A percentile compares a stretch with the other conserved stretches of the same genome.
Conservation (phyloP, 805 yeast genomes). For the Wickerhamiella kurtzmanii region DNA sequence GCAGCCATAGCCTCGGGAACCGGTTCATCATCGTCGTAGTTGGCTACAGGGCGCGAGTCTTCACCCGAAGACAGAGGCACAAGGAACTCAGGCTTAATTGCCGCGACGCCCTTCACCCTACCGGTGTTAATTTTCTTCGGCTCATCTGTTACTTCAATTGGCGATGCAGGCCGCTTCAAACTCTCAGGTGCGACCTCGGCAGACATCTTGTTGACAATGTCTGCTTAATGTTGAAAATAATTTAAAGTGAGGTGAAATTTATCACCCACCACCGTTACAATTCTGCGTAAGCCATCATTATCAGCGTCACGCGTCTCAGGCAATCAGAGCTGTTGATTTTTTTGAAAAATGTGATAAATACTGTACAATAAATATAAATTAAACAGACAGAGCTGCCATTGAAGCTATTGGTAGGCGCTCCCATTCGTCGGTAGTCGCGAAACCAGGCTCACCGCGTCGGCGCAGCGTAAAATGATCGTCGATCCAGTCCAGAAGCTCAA, state of each 20-base stretch:
- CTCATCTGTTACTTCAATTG: background rate
- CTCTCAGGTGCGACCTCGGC: background rate
- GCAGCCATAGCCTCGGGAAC: slow-evolving; percentile 1
- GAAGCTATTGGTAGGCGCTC: background rate
- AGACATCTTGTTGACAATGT: too few relatives aligned
- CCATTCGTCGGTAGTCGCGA: slow-evolving; percentile 41
- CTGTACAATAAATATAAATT: slow-evolving; percentile 7
- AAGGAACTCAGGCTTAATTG: slow-evolving; percentile 18
- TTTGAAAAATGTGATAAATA: too few relatives aligned
- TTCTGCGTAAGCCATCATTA: too few relatives aligned
- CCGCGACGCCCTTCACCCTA: slow-evolving; percentile 20
- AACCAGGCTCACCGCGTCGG: slow-evolving; percentile 56
- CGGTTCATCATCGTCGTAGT: slow-evolving; percentile 3
- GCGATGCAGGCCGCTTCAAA: background rate
- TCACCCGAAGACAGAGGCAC: background rate
- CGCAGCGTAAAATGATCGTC: slow-evolving; percentile 54
- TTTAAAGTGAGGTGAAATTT: background rate
- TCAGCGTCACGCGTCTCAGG: too few relatives aligned
- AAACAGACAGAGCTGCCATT: slow-evolving; percentile 14
- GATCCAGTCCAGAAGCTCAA: slow-evolving; percentile 70
- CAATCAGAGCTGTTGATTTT: too few relatives aligned
- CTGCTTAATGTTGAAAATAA: too few relatives aligned
- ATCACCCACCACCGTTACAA: too few relatives aligned
- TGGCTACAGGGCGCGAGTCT: background rate
- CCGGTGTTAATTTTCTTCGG: slow-evolving; percentile 4